Percentiles rank a stretch among this genome's conserved stretches.
phyloP scores from a whole-genome alignment of 805 yeast species.

The Saccharomycopsis fibuligera region DNA sequence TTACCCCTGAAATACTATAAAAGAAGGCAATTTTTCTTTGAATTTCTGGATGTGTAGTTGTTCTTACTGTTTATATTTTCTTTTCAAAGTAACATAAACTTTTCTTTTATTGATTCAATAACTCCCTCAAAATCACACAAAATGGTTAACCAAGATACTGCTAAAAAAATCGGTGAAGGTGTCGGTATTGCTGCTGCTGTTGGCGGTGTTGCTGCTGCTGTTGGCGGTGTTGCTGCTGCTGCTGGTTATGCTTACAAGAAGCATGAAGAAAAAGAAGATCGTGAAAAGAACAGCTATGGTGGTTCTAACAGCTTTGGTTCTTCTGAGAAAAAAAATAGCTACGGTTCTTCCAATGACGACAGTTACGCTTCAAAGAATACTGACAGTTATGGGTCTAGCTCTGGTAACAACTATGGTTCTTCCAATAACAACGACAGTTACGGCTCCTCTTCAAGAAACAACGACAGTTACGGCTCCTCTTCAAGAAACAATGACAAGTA shows the following conservation, averaged over 20 bases:
- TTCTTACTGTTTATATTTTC: too few relatives aligned
- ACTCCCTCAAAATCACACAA: neutral
- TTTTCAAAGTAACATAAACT: too few relatives aligned
- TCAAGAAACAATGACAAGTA: slow-evolving; percentile 21
- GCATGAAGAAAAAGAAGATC: neutral
- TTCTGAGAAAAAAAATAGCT: neutral
- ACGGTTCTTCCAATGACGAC: neutral
- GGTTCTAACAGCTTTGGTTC: slow-evolving; percentile 18
- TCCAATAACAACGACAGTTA: slow-evolving; percentile 25
- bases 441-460: slow-evolving; percentile 28
- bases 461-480: slow-evolving; percentile 31
- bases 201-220: slow-evolving; percentile 6
- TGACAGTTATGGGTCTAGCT: neutral
- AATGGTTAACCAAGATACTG: slow-evolving; percentile 2
- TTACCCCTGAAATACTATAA: too few relatives aligned
- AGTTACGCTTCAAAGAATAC: neutral
- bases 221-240: slow-evolving; percentile 8
- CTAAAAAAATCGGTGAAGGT: neutral
- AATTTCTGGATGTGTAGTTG: too few relatives aligned
- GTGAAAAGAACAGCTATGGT: slow-evolving; percentile 24
- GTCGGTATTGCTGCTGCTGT: slow-evolving; percentile 7
- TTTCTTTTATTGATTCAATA: too few relatives aligned
- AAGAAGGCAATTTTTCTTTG: too few relatives aligned
- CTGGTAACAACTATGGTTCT: slow-evolving; percentile 21
- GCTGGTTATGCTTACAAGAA: slow-evolving; percentile 2